Base-by-base conservation (phyloP, 208 protist species). In the Acanthamoeba lenticulata region DNA sequence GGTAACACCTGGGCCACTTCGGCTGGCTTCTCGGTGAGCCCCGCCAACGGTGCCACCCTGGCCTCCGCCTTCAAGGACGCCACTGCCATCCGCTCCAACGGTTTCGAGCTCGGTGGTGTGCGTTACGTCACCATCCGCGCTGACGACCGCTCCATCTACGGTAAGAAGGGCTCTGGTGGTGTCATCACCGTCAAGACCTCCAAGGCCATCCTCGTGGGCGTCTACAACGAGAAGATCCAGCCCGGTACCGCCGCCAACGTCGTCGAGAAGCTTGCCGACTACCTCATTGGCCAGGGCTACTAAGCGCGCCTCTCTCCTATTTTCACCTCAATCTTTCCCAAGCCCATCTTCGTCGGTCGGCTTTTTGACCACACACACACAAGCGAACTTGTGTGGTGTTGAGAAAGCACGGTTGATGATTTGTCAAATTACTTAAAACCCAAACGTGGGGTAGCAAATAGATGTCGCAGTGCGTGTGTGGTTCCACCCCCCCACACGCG, bases 191-290 rank as follows among this genome's bases (percentile, higher is more conserved):
- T 96, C 57, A 97, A 97, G 94, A 97, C 96, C 49, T 81, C 44
- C 11, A 90, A 97, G 94, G 45, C 89, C 49, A 29, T 98, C 47
- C 7, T 98, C 21, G 83, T 97, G 69, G 96, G 94, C 45, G 52
- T 97, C 29, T 97, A 96, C 93, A 93, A 96, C 52, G 96, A 95
- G 19, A 77, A 85, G 32, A 94, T 95, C 45, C 94, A 97, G 93
- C 94, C 96, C 55, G 96, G 95, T 86, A 79, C 93, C 36, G 95
- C 94, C 60, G 93, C 89, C 55, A 27, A 69, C 7, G 72, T 83
- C 15, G 97, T 97, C 55, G 97, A 97, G 95, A 96, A 96, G 69
- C 94, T 98, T 55, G 97, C 95, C 52, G 97, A 97, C 92, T 97
- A 97, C 92, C 94, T 97, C 90, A 95, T 95, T 19, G 95, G 67